These are phyloP conservation scores for Lentithecium fluviatile DNA, from an alignment of 495 filamentous ascomycete species.

Conservation along the genomic window DNA sequence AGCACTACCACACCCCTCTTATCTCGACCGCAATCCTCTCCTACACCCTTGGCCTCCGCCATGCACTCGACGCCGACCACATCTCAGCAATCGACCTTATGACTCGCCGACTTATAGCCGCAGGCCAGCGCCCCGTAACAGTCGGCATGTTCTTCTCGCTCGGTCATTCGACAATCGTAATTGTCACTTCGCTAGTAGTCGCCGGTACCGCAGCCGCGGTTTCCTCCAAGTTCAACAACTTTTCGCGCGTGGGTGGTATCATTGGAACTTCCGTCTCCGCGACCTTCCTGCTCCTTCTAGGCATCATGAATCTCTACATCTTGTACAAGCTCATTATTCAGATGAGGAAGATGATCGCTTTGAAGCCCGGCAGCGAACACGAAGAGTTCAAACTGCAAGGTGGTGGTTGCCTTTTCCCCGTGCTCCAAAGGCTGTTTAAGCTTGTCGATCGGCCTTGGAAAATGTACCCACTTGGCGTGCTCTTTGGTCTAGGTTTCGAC, in stretches of 20 bases:
- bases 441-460: slow-evolving; percentile 92
- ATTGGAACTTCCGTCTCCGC: slow-evolving; percentile 83
- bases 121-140: slow-evolving; percentile 82
- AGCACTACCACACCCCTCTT: slow-evolving; percentile 51
- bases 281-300: slow-evolving; percentile 76
- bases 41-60: slow-evolving; percentile 86
- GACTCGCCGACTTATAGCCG: slow-evolving; percentile 86
- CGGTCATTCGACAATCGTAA: slow-evolving; percentile 85
- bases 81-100: slow-evolving; percentile 95
- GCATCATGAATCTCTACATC: slow-evolving; percentile 83
- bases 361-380: slow-evolving; percentile 49
- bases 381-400: slow-evolving; percentile 70
- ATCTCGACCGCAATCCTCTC: slow-evolving; percentile 78
- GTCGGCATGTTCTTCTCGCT: slow-evolving; percentile 95
- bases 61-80: slow-evolving; percentile 96
- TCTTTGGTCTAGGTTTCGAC: slow-evolving; percentile 95
- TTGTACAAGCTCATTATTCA: slow-evolving; percentile 69
- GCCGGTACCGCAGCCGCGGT: slow-evolving; percentile 85
- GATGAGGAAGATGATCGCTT: slow-evolving; percentile 58
- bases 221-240: slow-evolving; percentile 71
- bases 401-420: slow-evolving; percentile 66
- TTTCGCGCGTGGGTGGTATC: slow-evolving; percentile 79
- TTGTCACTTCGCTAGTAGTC: slow-evolving; percentile 87
- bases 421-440: slow-evolving; percentile 76
- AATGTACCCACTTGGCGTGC: slow-evolving; percentile 86